Conservation (phyloP, 2,329 filamentous ascomycete species). For the Juglanconis juglandina region DNA sequence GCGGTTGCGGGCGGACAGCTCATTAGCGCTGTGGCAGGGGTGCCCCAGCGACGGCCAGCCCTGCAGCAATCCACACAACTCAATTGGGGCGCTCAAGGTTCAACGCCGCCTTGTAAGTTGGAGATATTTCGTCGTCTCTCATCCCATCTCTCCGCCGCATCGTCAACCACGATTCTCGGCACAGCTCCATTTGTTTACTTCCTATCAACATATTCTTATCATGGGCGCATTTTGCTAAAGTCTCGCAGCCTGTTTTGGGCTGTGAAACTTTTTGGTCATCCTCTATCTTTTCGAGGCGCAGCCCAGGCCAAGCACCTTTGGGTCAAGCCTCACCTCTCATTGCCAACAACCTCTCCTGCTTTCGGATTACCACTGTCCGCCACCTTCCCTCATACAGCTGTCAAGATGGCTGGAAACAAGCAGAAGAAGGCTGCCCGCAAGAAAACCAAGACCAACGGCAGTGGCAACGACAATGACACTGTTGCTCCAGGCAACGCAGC, state of each 20-base stretch:
- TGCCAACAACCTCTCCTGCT: neutral
- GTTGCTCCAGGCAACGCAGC: conserved; percentile 33
- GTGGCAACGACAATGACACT: neutral
- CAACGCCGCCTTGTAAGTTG: neutral
- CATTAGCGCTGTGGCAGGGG: neutral
- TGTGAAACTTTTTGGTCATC: conserved; percentile 41
- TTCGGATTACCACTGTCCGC: neutral
- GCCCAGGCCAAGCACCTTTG: neutral
- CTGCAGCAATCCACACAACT: neutral
- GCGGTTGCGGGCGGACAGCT: too few relatives aligned
- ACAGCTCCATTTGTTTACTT: neutral
- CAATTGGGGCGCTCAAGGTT: neutral
- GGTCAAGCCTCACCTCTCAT: neutral
- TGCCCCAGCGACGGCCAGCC: neutral
- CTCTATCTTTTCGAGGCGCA: conserved; percentile 18
- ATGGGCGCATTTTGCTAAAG: conserved; percentile 49
- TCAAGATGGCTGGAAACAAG: conserved; percentile 53
- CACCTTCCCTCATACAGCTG: conserved; percentile 37
- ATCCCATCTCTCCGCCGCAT: neutral
- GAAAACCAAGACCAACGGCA: conserved; percentile 37
- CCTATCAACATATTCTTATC: conserved; percentile 5
- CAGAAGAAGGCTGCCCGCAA: conserved; percentile 46
- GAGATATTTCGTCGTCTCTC: neutral
- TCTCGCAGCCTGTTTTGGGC: conserved; percentile 43
- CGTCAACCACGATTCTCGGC: neutral